phyloP scores from a whole-genome alignment of 1,284 basidiomycete species.

The Wallemia hederae region DNA sequence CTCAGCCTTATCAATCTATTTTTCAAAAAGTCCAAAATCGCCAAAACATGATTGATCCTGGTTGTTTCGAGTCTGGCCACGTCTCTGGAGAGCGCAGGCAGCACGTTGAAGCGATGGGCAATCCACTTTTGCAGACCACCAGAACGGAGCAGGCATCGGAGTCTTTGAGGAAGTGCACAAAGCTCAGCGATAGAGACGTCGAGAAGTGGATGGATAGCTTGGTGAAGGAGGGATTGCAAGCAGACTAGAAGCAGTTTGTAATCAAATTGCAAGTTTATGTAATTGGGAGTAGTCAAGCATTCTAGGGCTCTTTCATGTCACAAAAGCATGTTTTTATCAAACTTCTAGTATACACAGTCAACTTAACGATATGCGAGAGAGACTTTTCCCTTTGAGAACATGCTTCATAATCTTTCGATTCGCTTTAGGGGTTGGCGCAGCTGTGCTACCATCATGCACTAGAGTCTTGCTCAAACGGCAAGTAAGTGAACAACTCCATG shows the following conservation, averaged over 20 bases:
- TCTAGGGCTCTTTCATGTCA: no score
- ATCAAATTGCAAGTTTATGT: background rate
- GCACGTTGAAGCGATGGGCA: background rate
- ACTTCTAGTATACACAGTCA: no score
- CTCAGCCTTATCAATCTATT: no score
- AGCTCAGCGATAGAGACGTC: background rate
- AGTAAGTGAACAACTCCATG: conserved; percentile 23
- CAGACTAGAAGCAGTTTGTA: no score
- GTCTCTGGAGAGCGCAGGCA: background rate
- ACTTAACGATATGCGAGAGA: no score
- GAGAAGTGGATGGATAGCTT: background rate
- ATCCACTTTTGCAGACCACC: background rate
- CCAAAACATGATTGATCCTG: no score
- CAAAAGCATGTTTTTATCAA: no score
- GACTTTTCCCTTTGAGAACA: no score
- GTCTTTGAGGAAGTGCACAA: background rate
- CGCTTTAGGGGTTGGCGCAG: no score
- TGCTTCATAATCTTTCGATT: no score
- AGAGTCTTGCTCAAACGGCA: background rate
- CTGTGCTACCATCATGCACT: background rate
- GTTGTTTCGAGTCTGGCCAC: background rate
- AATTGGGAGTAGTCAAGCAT: no score
- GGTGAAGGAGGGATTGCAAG: background rate
- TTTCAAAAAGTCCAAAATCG: no score
- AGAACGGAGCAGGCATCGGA: background rate